phyloP scores from a whole-genome alignment of 2,329 filamentous ascomycete species.

The Furcasterigmium furcatum region DNA sequence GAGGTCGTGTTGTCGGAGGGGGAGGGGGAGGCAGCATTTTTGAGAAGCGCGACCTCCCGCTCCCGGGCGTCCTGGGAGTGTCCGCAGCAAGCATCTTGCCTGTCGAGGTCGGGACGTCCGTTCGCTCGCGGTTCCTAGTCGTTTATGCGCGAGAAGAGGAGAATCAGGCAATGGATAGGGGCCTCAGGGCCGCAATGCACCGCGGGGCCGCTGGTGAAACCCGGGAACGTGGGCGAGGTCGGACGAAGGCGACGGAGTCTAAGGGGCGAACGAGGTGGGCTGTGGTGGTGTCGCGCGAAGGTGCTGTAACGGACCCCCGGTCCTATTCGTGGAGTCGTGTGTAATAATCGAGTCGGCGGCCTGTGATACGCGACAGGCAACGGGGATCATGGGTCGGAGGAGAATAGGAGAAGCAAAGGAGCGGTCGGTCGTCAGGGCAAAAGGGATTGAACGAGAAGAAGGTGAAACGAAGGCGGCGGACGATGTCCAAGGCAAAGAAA shows the following conservation, averaged over 20 bases:
- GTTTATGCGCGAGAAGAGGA: not conserved
- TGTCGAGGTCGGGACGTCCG: not conserved
- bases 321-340: not conserved
- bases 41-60: constrained; percentile 52
- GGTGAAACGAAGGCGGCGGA: not conserved
- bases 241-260: constrained; percentile 1
- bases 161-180: not conserved
- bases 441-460: not conserved
- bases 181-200: not conserved
- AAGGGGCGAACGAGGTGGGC: not conserved
- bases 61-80: constrained; percentile 25
- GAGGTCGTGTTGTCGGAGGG: constrained; percentile 14
- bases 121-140: not conserved
- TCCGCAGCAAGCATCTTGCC: constrained; percentile 11
- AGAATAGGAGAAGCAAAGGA: not conserved
- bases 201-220: constrained; percentile 2
- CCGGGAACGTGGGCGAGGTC: constrained; percentile 1
- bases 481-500: not conserved
- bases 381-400: not conserved
- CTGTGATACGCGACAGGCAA: not conserved
- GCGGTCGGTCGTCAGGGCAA: not conserved
- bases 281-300: not conserved
- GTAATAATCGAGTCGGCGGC: not conserved
- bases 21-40: constrained; percentile 55
- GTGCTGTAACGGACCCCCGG: not conserved